These are phyloP conservation scores for Vaccinium myrtillus DNA, from an alignment of 148 eudicot genomes.

Conservation along the genomic window DNA sequence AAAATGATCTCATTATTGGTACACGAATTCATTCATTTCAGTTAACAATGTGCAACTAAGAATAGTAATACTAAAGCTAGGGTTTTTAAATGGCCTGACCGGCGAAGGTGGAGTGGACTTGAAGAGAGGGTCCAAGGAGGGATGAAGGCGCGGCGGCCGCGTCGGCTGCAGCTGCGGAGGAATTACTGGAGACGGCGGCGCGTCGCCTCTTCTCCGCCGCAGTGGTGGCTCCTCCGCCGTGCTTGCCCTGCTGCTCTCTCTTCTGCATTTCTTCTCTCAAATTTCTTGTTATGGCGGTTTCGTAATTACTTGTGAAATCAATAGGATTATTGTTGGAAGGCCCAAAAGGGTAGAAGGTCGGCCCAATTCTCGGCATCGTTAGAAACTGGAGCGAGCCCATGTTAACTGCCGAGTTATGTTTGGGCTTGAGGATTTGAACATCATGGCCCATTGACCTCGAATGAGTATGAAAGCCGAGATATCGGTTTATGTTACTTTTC, in stretches of 20 bases:
- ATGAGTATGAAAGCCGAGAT: too few species aligned
- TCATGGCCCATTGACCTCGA: too few species aligned
- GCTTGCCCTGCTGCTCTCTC: constrained; percentile 56
- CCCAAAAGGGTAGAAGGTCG: not conserved
- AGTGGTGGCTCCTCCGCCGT: constrained; percentile 50
- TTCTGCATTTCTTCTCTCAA: constrained; percentile 53
- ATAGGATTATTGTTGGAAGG: not conserved
- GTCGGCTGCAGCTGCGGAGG: constrained; percentile 50
- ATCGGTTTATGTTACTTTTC: too few species aligned
- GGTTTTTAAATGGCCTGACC: constrained; percentile 50
- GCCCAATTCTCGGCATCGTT: not conserved
- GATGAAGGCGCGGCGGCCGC: constrained; percentile 48
- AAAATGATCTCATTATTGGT: too few species aligned
- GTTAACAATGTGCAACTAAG: too few species aligned
- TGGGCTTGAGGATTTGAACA: not conserved
- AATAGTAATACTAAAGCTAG: not conserved
- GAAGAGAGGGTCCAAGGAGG: constrained; percentile 90
- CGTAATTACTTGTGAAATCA: not conserved
- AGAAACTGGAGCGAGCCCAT: not conserved
- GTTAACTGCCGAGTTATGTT: not conserved
- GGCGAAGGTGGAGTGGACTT: constrained; percentile 76
- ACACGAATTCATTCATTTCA: too few species aligned
- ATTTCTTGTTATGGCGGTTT: not conserved
- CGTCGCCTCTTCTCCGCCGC: constrained; percentile 86
- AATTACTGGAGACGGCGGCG: constrained; percentile 67